These are phyloP conservation scores for Begonia fuchsioides DNA, from an alignment of 306 rosid species.

Conservation along the genomic window DNA sequence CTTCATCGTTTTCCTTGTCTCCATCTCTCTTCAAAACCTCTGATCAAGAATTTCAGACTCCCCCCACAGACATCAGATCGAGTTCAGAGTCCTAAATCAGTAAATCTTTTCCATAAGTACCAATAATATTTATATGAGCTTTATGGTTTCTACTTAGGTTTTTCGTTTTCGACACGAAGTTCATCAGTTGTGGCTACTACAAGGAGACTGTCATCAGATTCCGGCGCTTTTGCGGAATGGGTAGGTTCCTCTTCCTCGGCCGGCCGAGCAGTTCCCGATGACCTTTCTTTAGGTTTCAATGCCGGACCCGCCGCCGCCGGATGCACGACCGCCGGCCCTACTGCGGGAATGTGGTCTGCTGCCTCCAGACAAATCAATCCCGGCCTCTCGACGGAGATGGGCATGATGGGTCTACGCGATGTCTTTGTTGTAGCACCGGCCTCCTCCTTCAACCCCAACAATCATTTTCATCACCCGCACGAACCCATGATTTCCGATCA, in stretches of 20 bases:
- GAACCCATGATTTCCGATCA: conserved; percentile 28
- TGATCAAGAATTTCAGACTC: conserved; percentile 37
- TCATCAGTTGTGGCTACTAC: conserved; percentile 94
- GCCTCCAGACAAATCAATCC: conserved; percentile 35
- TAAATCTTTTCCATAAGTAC: conserved; percentile 2
- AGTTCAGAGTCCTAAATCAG: conserved; percentile 7
- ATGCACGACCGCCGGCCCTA: conserved; percentile 24
- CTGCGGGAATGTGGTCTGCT: conserved; percentile 33
- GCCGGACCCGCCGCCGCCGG: conserved; percentile 53
- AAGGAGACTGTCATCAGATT: conserved; percentile 81
- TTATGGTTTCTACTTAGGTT: background rate
- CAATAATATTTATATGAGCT: conserved; percentile 9
- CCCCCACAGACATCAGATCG: conserved; percentile 48
- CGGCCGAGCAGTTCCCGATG: conserved; percentile 37
- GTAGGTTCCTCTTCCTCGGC: conserved; percentile 39
- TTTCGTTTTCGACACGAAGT: too few relatives aligned
- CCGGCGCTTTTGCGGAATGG: conserved; percentile 96
- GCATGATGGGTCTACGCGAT: conserved; percentile 58
- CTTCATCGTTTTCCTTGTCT: background rate
- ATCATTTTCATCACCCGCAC: conserved; percentile 8
- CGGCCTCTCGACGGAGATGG: conserved; percentile 48
- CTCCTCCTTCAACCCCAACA: too few relatives aligned
- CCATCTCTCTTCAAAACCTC: conserved; percentile 16
- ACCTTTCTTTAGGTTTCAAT: conserved; percentile 87
- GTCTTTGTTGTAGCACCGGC: conserved; percentile 76